Conservation (phyloP, 2,329 filamentous ascomycete genomes). For the Madurella fahalii region DNA sequence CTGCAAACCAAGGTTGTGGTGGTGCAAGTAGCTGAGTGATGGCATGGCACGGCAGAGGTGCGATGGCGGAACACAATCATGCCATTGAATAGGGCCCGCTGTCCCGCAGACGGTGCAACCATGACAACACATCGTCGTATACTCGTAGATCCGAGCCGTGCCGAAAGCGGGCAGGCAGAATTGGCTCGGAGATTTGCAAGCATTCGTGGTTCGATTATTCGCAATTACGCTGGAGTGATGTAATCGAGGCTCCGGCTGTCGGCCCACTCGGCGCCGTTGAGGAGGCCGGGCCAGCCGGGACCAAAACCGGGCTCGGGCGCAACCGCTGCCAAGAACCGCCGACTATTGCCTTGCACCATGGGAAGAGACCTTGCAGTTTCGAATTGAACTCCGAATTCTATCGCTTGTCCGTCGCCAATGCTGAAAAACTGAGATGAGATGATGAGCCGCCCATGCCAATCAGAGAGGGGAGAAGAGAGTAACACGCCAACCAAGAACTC, state of each 20-base stretch:
- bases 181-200: neutral
- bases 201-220: neutral
- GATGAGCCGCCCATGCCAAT: constrained; percentile 1
- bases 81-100: neutral
- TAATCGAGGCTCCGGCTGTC: constrained; percentile 9
- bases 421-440: constrained; percentile 9
- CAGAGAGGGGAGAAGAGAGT: neutral
- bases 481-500: constrained; percentile 5
- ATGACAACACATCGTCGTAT: neutral
- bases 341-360: neutral
- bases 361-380: neutral
- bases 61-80: too few relatives aligned
- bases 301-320: neutral
- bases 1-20: neutral
- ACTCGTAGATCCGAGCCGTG: neutral
- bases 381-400: neutral
- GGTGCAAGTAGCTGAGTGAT: neutral
- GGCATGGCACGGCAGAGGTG: neutral
- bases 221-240: constrained; percentile 18
- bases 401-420: neutral
- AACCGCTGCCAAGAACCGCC: constrained; percentile 3
- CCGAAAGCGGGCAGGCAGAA: neutral
- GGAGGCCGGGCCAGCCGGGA: neutral
- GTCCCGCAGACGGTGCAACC: neutral
- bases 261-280: neutral